Conservation (phyloP, 2,329 filamentous ascomycete species). For the Stagonosporopsis rhizophila region DNA sequence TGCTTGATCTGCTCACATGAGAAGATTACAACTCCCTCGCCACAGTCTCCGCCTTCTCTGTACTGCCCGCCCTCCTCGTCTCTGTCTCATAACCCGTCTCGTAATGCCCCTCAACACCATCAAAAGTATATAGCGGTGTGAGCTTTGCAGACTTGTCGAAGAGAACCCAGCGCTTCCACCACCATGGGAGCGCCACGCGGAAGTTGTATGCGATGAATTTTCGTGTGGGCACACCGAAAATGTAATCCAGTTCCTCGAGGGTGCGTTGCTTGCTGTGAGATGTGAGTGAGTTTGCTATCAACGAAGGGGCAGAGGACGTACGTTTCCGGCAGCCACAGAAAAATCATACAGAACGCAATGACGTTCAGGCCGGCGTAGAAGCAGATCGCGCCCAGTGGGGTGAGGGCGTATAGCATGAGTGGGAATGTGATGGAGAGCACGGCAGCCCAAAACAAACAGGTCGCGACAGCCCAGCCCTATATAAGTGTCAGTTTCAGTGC, state of each 20-base stretch:
- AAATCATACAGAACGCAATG: slow-evolving; percentile 66
- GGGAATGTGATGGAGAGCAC: slow-evolving; percentile 70
- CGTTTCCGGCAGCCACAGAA: slow-evolving; percentile 23
- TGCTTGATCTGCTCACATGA: too few species aligned
- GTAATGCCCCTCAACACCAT: slow-evolving; percentile 18
- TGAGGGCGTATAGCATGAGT: slow-evolving; percentile 61
- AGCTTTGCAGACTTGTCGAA: slow-evolving; percentile 37
- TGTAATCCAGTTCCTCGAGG: slow-evolving; percentile 59
- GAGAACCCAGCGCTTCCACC: slow-evolving; percentile 51
- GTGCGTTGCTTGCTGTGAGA: slow-evolving; percentile 51
- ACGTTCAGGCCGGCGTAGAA: slow-evolving; percentile 69
- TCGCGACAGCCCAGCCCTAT: slow-evolving; percentile 66
- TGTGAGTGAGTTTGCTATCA: not conserved
- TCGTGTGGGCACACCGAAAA: slow-evolving; percentile 56
- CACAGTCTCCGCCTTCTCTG: slow-evolving; percentile 7
- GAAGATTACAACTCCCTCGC: slow-evolving; percentile 1
- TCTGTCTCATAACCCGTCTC: not conserved
- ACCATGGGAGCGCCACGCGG: slow-evolving; percentile 51
- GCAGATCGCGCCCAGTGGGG: slow-evolving; percentile 63
- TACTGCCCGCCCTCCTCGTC: not conserved
- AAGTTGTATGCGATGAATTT: slow-evolving; percentile 49
- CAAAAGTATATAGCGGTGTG: slow-evolving; percentile 39
- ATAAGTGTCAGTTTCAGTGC: not conserved
- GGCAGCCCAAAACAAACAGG: slow-evolving; percentile 66
- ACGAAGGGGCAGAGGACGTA: not conserved